Percentiles rank a stretch among this genome's conserved stretches.
These are phyloP conservation scores for Falciphora oryzae DNA, from an alignment of 2,329 filamentous ascomycete species.

Conservation along the genomic window DNA sequence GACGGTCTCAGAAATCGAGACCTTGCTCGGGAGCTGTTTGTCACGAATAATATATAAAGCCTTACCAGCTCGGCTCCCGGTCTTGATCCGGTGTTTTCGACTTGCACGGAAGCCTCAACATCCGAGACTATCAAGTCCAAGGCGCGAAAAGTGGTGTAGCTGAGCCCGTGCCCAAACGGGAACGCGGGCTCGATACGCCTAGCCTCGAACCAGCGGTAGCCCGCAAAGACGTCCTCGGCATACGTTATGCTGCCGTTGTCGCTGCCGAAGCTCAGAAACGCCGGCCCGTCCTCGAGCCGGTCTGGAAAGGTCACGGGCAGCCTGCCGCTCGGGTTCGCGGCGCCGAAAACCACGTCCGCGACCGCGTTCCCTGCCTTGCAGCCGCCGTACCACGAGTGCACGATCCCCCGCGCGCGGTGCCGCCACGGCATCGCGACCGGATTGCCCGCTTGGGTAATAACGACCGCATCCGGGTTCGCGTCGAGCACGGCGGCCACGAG, in stretches of 20 bases:
- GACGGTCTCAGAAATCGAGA: too few relatives aligned
- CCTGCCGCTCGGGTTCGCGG: slow-evolving; percentile 60
- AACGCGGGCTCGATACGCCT: slow-evolving; percentile 61
- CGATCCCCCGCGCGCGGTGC: slow-evolving; percentile 39
- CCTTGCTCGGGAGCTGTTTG: too few relatives aligned
- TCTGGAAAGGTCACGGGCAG: slow-evolving; percentile 68
- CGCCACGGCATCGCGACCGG: slow-evolving; percentile 51
- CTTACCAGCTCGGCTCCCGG: too few relatives aligned
- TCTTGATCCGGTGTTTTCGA: too few relatives aligned
- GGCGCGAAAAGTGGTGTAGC: slow-evolving; percentile 64
- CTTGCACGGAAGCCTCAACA: too few relatives aligned
- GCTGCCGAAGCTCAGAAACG: slow-evolving; percentile 67
- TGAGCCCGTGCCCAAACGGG: slow-evolving; percentile 74
- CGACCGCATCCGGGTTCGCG: slow-evolving; percentile 48
- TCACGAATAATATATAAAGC: too few relatives aligned
- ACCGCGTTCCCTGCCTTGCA: slow-evolving; percentile 62
- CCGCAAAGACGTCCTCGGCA: slow-evolving; percentile 74
- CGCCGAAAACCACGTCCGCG: slow-evolving; percentile 56
- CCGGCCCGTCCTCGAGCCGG: slow-evolving; percentile 63
- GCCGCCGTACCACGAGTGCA: slow-evolving; percentile 60
- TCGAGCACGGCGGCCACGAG: slow-evolving; percentile 44
- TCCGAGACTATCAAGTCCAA: slow-evolving; percentile 21
- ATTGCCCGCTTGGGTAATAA: slow-evolving; percentile 56
- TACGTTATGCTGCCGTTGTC: slow-evolving; percentile 70
- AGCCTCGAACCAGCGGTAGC: slow-evolving; percentile 76